These are phyloP conservation scores for Arthrobotrys sinensis DNA, from an alignment of 2,329 filamentous ascomycete species.

Conservation along the genomic window DNA sequence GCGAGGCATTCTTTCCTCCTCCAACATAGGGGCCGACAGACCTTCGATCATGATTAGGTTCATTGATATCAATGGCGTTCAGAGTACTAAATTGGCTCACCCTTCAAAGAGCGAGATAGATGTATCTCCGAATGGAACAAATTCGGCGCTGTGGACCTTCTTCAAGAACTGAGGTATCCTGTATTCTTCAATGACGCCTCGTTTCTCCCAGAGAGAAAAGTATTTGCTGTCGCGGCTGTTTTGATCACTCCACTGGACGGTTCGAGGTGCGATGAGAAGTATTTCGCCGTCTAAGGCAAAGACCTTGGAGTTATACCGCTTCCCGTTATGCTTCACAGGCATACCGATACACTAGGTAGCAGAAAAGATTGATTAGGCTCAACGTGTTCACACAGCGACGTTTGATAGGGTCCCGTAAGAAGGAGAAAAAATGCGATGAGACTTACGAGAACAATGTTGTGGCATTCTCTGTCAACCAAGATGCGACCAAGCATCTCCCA, in stretches of 20 bases:
- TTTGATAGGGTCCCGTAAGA: neutral
- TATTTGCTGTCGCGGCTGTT: neutral
- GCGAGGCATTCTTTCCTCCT: neutral
- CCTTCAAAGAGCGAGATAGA: conserved; percentile 1
- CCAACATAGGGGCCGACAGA: conserved; percentile 4
- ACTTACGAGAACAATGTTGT: neutral
- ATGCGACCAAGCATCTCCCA: conserved; percentile 1
- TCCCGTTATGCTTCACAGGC: conserved; percentile 6
- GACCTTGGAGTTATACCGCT: conserved; percentile 4
- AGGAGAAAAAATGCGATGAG: neutral
- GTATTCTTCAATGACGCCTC: neutral
- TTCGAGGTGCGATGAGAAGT: conserved; percentile 2
- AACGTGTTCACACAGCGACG: neutral
- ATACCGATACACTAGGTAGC: neutral
- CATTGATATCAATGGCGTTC: neutral
- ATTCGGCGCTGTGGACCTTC: neutral
- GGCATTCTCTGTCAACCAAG: neutral
- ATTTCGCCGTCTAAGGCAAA: neutral
- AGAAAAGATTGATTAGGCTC: neutral
- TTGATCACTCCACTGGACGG: neutral
- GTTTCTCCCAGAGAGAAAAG: conserved; percentile 6
- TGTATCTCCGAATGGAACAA: conserved; percentile 4
- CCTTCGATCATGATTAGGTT: neutral
- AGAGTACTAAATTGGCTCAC: neutral
- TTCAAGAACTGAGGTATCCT: neutral